Evolutionary conservation across 495 filamentous ascomycete genomes (phyloP), one percentile per base, ranked within the genome.

Genomic region (Penicillium steckii): DNA sequence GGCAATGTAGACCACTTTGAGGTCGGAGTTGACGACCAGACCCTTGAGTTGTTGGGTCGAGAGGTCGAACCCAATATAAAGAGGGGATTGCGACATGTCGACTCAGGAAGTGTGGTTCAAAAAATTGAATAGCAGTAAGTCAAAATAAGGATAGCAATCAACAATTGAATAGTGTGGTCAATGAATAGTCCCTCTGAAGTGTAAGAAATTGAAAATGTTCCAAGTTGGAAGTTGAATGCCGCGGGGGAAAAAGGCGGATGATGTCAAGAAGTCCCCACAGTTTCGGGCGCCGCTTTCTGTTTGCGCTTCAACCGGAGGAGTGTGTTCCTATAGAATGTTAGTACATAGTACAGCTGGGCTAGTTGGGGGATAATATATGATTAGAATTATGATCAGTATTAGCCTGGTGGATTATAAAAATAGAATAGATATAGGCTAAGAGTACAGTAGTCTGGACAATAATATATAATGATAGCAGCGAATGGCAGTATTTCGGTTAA

Each of bases 21-120:
- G 62, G 19, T 70, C 87, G 8, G 90, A 89, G 35, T 85, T 84
- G 53, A 96, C 86, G 45, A 89, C 86, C 58, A 98, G 82, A 38
- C 88, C 90, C 79, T 98, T 98, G 23, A 97, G 77, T 66, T 96
- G 91, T 71, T 97, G 94, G 50, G 94, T 97, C 22, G 91, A 96
- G 41, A 98, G 87, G 69, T 98, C 93, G 66, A 97, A 93, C 35
- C 93, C 93, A 50, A 97, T 80, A 58, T 96, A 97, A 48, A 95
- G 76, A 12, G 89, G 85, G 15, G 71, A 74, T 40, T 71, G 59
- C 13, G 63, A 62, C 29, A 56, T 60, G 71, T 15, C 33, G 33
- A 17, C 29, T 32, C n/a, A 75, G 78, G 55, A 47, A 51, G 44
- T 30, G 6, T n/a, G n/a, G n/a, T n/a, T n/a, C n/a, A n/a, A n/a